A percentile compares a stretch with the other conserved stretches of the same genome.
Evolutionary conservation across 2,329 filamentous ascomycete species (phyloP).

Genomic region (Microcera coccophila): DNA sequence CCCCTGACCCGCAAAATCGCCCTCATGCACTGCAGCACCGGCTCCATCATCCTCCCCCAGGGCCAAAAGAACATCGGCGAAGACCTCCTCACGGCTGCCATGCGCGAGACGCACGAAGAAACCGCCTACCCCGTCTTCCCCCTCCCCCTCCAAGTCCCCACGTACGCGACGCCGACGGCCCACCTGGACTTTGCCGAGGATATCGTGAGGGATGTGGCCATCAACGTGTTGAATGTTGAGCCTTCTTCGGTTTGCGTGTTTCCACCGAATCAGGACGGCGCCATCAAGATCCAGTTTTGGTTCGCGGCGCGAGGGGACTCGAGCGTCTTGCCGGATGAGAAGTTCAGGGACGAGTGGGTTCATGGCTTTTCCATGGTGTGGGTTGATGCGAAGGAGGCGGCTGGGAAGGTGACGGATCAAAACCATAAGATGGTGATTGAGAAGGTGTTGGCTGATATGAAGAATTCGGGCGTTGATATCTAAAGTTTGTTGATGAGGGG

Average conservation of each 20-base stretch:
- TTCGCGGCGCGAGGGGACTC: conserved; percentile 36
- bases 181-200: conserved; percentile 3
- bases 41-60: conserved; percentile 44
- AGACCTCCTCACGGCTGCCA: conserved; percentile 37
- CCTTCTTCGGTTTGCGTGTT: conserved; percentile 35
- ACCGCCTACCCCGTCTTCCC: conserved; percentile 41
- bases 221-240: conserved; percentile 33
- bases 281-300: conserved; percentile 40
- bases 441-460: conserved; percentile 27
- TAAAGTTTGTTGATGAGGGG: conserved; percentile 3
- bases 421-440: conserved; percentile 25
- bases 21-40: conserved; percentile 41
- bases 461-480: conserved; percentile 23
- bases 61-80: conserved; percentile 47
- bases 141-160: conserved; percentile 39
- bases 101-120: conserved; percentile 48
- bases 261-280: conserved; percentile 32
- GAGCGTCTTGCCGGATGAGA: conserved; percentile 16
- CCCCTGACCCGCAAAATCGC: conserved; percentile 35
- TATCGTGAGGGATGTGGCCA: conserved; percentile 25
- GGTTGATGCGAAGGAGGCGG: conserved; percentile 22
- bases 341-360: conserved; percentile 33
- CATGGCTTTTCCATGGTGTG: conserved; percentile 19
- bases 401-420: conserved; percentile 18
- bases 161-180: conserved; percentile 38